A percentile compares a stretch with the other conserved stretches of the same genome.
Conservation (phyloP, 495 filamentous ascomycete genomes). For the Xylaria nigripes region DNA sequence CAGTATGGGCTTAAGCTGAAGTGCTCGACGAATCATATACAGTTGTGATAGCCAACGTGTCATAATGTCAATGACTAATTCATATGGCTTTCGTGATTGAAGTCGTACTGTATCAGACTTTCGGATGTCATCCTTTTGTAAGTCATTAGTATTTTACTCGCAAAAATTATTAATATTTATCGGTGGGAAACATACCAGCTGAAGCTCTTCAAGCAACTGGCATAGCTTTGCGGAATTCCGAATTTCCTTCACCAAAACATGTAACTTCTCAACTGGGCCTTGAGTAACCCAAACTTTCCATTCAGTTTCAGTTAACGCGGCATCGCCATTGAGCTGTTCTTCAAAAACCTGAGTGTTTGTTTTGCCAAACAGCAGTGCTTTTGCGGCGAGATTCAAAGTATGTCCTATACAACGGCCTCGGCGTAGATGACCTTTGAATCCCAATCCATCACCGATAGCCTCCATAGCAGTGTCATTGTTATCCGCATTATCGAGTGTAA, state of each 20-base stretch:
- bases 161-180: too few relatives aligned
- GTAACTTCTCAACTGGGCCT: background rate
- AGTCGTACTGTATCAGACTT: background rate
- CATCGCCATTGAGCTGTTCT: background rate
- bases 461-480: conserved; percentile 3
- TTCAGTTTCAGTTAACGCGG: background rate
- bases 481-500: background rate
- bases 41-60: background rate
- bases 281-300: background rate
- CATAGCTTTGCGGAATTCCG: background rate
- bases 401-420: conserved; percentile 1
- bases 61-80: background rate
- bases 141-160: too few relatives aligned
- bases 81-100: background rate
- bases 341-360: background rate
- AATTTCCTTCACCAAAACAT: background rate
- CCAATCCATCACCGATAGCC: background rate
- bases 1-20: background rate
- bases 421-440: background rate
- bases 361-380: background rate
- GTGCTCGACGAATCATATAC: background rate
- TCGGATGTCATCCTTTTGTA: too few relatives aligned
- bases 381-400: background rate
- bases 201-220: background rate
- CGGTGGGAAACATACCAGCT: background rate